Conservation (phyloP, 805 yeast species). For the Debaryomyces tyrocola region DNA sequence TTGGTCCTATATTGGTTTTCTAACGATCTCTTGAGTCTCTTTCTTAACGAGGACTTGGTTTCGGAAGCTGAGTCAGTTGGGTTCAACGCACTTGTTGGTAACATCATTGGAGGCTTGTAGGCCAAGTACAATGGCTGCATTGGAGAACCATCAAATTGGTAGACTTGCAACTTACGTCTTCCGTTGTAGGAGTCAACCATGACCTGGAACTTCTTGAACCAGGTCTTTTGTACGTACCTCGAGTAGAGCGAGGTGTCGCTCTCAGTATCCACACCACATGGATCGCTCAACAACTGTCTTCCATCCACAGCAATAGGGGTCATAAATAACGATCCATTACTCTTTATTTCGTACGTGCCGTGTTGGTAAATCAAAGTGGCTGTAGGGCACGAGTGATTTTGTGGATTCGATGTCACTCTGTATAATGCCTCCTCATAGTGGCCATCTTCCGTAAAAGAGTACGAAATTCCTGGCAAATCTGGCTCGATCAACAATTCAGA, state of each 20-base stretch:
- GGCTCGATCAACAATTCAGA: constrained; percentile 95
- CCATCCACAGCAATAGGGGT: constrained; percentile 87
- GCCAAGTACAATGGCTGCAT: constrained; percentile 89
- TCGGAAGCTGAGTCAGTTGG: constrained; percentile 61
- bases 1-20: constrained; percentile 80
- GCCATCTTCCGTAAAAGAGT: constrained; percentile 92
- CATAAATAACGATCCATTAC: constrained; percentile 68
- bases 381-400: constrained; percentile 76
- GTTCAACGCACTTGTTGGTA: constrained; percentile 88
- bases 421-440: constrained; percentile 87
- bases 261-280: constrained; percentile 65
- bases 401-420: constrained; percentile 68
- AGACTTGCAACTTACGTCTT: constrained; percentile 69
- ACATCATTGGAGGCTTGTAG: constrained; percentile 92
- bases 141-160: constrained; percentile 74
- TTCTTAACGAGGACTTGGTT: constrained; percentile 32
- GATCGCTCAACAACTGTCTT: constrained; percentile 84
- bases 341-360: constrained; percentile 66
- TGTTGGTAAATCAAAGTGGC: constrained; percentile 88
- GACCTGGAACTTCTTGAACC: constrained; percentile 57
- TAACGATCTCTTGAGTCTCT: constrained; percentile 65
- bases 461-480: constrained; percentile 89
- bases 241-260: constrained; percentile 53
- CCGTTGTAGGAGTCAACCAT: constrained; percentile 81
- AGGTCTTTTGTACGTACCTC: constrained; percentile 69